Percentiles rank a stretch among this genome's conserved stretches.
phyloP scores from a whole-genome alignment of 441 rosid species.

The Metrosideros polymorpha region DNA sequence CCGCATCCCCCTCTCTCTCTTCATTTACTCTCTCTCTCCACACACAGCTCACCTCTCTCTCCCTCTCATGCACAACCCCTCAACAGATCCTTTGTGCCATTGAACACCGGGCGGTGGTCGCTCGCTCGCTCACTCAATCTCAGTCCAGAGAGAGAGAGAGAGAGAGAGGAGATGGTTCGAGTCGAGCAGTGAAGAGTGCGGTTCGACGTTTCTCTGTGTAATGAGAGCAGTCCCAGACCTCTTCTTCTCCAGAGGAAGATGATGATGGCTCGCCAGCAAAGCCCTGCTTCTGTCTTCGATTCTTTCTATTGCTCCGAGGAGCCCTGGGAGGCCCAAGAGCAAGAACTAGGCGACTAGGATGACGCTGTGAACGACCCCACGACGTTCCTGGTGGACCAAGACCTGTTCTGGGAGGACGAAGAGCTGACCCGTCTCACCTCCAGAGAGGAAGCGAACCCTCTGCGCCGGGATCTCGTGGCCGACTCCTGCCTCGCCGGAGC shows the following conservation, averaged over 20 bases:
- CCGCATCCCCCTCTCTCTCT: no score
- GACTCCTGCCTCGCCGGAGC: not conserved
- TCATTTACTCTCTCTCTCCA: no score
- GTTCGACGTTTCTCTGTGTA: not conserved
- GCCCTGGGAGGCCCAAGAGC: slow-evolving; percentile 20
- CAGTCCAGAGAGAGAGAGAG: no score
- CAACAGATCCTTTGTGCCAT: no score
- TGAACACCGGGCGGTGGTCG: no score
- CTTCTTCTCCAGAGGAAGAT: slow-evolving; percentile 29
- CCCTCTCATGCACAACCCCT: no score
- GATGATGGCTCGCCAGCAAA: slow-evolving; percentile 30
- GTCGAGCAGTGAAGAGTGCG: not conserved
- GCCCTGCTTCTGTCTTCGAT: slow-evolving; percentile 17
- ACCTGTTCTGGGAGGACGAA: slow-evolving; percentile 1
- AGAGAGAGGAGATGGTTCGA: no score
- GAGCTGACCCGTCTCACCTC: slow-evolving; percentile 1
- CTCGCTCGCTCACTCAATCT: no score
- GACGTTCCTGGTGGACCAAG: not conserved
- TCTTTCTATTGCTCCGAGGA: slow-evolving; percentile 49
- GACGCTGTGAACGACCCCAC: slow-evolving; percentile 5
- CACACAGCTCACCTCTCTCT: no score
- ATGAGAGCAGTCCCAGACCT: slow-evolving; percentile 31
- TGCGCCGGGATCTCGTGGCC: not conserved
- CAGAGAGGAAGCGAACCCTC: not conserved
- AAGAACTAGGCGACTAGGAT: not conserved